phyloP scores from a whole-genome alignment of 495 filamentous ascomycete genomes.

The Rhypophila decipiens region DNA sequence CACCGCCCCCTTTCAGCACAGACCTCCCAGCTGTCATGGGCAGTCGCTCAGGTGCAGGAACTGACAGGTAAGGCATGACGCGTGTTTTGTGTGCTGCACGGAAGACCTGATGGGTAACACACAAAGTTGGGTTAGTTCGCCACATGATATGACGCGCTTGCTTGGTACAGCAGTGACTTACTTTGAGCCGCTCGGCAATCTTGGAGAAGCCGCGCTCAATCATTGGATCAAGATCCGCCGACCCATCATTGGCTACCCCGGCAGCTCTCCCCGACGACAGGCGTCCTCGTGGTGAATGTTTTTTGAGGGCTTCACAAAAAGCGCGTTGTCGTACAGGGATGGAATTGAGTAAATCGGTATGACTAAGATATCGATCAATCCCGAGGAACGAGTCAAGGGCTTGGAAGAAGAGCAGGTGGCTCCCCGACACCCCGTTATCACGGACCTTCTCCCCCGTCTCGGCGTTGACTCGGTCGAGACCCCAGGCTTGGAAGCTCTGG shows the following conservation, averaged over 20 bases:
- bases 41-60: constrained; percentile 35
- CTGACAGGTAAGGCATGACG: constrained; percentile 27
- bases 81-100: constrained; percentile 31
- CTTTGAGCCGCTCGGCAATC: constrained; percentile 31
- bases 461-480: constrained; percentile 19
- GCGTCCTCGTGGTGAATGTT: constrained; percentile 13
- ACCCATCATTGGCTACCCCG: not conserved
- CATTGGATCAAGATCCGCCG: constrained; percentile 7
- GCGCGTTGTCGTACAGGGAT: constrained; percentile 27
- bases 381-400: constrained; percentile 39
- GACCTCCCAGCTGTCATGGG: constrained; percentile 42
- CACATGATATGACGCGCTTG: not conserved
- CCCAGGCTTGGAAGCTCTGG: constrained; percentile 41
- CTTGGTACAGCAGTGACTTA: constrained; percentile 19
- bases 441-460: constrained; percentile 22
- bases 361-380: constrained; percentile 30
- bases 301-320: constrained; percentile 22
- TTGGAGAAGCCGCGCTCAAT: constrained; percentile 24
- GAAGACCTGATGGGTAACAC: constrained; percentile 17
- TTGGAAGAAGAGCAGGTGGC: constrained; percentile 37
- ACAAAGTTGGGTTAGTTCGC: not conserved
- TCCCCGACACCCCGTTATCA: constrained; percentile 40
- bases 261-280: no score
- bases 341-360: constrained; percentile 16
- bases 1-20: constrained; percentile 21